Base-by-base conservation (phyloP, 345 rosid species). In the Hypericum androsaemum region DNA sequence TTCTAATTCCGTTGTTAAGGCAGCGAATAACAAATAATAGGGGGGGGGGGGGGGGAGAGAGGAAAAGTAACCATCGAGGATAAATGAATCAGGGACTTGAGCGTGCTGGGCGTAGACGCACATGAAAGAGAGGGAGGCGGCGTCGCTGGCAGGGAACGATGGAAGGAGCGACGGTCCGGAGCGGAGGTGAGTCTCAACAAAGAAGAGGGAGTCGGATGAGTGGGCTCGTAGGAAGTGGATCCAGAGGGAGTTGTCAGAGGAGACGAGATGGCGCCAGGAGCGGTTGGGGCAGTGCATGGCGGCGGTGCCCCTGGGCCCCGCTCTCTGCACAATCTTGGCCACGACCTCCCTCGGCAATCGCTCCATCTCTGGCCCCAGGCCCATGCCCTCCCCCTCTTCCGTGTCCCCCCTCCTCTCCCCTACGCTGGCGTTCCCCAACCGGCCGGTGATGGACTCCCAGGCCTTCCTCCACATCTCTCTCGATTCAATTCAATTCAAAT, bases 161-260 rank as follows among this genome's bases (percentile, higher is more conserved):
- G 32, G 84, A 95, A 53, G 88, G 51, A 80, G 75, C 56, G 96
- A 92, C 67, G 68, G 75, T 3, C 92, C 89, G 6, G 58, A 74
- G 22, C 83, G 68, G 63, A 90, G 66, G 60, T 70, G 37, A 2
- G 79, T 73, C 53, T 84, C 96, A 0, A 86, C 78, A 61, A 90
- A 87, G 81, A 75, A 75, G 41, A 73, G 56, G 42, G 86, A 80
- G 54, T 82, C 85, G 79, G 78, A 64, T 2, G 79, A 60, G 37
- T 72, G 73, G 6, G 44, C 60, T 55, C 64, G 81, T 36, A 90
- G 80, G 64, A 79, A 84, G 70, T 61, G 61, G 35, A 79, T 62
- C 98, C 98, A 90, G 10, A 84, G 77, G 35, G 77, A 79, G 64
- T 84, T 66, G 61, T 72, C 82, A 1, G 69, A 47, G 39, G 69